These are phyloP conservation scores for Lepiota venenata DNA, from an alignment of 768 basidiomycete species.

Conservation along the genomic window DNA sequence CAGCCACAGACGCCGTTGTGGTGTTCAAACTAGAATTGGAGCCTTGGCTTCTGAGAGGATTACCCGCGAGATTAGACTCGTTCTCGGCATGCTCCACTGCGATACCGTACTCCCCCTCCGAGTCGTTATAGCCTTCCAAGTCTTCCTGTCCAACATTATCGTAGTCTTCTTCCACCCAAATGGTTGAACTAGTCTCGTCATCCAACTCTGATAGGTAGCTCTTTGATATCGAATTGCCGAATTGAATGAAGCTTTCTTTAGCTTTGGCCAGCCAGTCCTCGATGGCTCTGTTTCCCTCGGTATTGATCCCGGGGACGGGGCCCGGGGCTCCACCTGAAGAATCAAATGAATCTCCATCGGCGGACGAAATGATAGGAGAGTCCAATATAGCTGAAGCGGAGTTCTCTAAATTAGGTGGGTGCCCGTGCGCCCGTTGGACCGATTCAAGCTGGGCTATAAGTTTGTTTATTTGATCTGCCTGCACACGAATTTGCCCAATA, in stretches of 20 bases:
- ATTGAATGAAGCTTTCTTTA: constrained; percentile 60
- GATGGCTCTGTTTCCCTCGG: constrained; percentile 47
- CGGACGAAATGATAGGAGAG: constrained; percentile 36
- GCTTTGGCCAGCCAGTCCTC: constrained; percentile 79
- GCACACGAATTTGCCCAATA: constrained; percentile 71
- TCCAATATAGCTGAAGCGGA: constrained; percentile 26
- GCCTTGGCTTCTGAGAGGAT: constrained; percentile 30
- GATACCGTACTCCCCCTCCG: constrained; percentile 35
- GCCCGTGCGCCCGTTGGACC: constrained; percentile 15
- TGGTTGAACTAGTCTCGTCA: constrained; percentile 40
- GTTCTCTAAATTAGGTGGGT: constrained; percentile 19
- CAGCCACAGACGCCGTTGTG: constrained; percentile 22
- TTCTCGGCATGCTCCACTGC: constrained; percentile 41
- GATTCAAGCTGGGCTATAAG: constrained; percentile 68
- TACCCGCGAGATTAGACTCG: constrained; percentile 7
- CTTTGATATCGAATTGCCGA: constrained; percentile 54
- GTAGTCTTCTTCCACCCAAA: constrained; percentile 38
- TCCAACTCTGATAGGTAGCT: constrained; percentile 38
- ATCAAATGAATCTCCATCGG: constrained; percentile 28
- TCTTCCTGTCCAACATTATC: constrained; percentile 31
- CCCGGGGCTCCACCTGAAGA: constrained; percentile 22
- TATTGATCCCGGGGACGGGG: neutral
- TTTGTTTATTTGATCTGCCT: constrained; percentile 68
- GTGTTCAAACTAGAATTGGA: constrained; percentile 40
- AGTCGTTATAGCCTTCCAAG: constrained; percentile 25